These are phyloP conservation scores for Aspergillus cristatus DNA, from an alignment of 495 filamentous ascomycete genomes.

Conservation along the genomic window DNA sequence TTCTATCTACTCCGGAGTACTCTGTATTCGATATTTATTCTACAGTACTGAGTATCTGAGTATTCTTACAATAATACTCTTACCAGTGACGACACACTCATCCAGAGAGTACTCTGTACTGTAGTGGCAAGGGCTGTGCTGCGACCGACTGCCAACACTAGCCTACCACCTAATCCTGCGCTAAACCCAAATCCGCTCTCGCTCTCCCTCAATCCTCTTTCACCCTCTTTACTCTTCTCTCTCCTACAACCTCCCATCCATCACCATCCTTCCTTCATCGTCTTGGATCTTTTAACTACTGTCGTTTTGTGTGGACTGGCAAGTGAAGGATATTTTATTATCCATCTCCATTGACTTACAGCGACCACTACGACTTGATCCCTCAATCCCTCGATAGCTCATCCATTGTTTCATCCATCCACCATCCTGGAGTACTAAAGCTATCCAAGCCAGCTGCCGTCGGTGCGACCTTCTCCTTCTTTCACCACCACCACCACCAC, in stretches of 20 bases:
- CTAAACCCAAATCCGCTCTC: constrained; percentile 11
- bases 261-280: too few relatives aligned
- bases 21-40: not conserved
- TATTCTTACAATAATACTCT: too few relatives aligned
- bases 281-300: too few relatives aligned
- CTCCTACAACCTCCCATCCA: not conserved
- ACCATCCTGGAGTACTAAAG: too few relatives aligned
- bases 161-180: not conserved
- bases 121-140: constrained; percentile 22
- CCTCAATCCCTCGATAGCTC: too few relatives aligned
- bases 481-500: constrained; percentile 7
- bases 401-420: too few relatives aligned
- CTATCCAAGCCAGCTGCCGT: constrained; percentile 10
- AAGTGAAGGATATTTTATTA: too few relatives aligned
- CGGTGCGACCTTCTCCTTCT: constrained; percentile 8
- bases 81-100: too few relatives aligned
- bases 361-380: too few relatives aligned
- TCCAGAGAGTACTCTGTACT: too few relatives aligned
- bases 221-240: not conserved
- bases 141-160: not conserved
- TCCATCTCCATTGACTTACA: too few relatives aligned
- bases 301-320: too few relatives aligned
- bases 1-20: not conserved
- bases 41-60: not conserved
- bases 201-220: constrained; percentile 3